Evolutionary conservation across 352 stramenopile genomes (phyloP).

Genomic region (Elongisporangium anandrum): DNA sequence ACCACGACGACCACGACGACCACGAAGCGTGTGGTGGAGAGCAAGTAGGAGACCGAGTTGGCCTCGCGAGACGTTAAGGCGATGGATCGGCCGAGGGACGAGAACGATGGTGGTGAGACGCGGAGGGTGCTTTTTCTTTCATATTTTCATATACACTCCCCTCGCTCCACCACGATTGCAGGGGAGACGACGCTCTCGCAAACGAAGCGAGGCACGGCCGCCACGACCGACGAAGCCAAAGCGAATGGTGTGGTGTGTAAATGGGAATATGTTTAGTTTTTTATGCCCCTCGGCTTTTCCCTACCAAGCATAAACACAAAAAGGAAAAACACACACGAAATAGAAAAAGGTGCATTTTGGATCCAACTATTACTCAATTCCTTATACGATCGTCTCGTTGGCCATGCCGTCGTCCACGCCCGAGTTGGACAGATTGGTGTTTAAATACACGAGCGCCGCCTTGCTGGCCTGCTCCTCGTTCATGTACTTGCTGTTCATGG

Average conservation of each 20-base stretch:
- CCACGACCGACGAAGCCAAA: too few species aligned
- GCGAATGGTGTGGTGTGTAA: slow-evolving; percentile 1
- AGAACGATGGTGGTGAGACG: not conserved
- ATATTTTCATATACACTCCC: slow-evolving; percentile 1
- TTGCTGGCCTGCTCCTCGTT: slow-evolving; percentile 72
- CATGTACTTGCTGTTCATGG: slow-evolving; percentile 57
- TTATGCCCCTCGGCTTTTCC: slow-evolving; percentile 1
- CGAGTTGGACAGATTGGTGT: slow-evolving; percentile 42
- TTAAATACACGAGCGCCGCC: slow-evolving; percentile 64
- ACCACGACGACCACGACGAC: slow-evolving; percentile 11
- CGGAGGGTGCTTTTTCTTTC: slow-evolving; percentile 4
- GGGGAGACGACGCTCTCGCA: not conserved
- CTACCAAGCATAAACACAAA: not conserved
- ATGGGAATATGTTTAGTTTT: slow-evolving; percentile 4
- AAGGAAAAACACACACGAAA: not conserved
- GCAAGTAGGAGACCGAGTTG: slow-evolving; percentile 23
- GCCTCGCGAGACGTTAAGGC: slow-evolving; percentile 5
- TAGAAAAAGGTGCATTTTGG: slow-evolving; percentile 1
- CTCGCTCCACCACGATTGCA: not conserved
- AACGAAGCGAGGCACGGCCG: not conserved
- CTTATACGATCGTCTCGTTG: slow-evolving; percentile 48
- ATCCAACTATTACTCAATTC: not conserved
- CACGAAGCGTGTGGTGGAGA: slow-evolving; percentile 30
- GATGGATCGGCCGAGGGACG: not conserved
- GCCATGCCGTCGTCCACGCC: slow-evolving; percentile 29